Evolutionary conservation across 2,329 filamentous ascomycete species (phyloP).

Genomic region (Blastomyces emzantsi): DNA sequence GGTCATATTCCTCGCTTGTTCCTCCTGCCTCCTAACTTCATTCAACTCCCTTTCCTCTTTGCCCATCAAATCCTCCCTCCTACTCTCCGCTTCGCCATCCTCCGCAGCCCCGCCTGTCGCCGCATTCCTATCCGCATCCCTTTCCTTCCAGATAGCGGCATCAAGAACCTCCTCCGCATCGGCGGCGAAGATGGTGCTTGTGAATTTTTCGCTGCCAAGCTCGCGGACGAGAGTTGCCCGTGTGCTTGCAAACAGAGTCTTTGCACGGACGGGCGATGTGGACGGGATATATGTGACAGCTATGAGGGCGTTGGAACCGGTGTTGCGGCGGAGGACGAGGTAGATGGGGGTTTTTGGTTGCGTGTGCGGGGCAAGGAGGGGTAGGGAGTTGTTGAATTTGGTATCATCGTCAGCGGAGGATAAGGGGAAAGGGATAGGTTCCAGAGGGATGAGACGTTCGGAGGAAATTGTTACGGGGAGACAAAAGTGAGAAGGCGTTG

Average conservation of each 20-base stretch:
- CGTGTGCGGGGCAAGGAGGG: conserved; percentile 43
- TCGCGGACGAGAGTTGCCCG: conserved; percentile 52
- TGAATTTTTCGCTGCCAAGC: conserved; percentile 53
- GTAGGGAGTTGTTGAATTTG: conserved; percentile 44
- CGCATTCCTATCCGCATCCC: conserved; percentile 39
- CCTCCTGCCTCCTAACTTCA: conserved; percentile 51
- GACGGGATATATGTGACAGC: conserved; percentile 57
- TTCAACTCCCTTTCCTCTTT: conserved; percentile 51
- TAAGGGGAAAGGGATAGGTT: conserved; percentile 33
- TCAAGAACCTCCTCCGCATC: conserved; percentile 49
- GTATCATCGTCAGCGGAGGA: conserved; percentile 23
- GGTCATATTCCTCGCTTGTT: conserved; percentile 48
- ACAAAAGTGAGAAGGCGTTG: conserved; percentile 35
- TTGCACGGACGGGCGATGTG: conserved; percentile 52
- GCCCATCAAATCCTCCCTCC: conserved; percentile 48
- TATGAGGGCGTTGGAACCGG: conserved; percentile 33
- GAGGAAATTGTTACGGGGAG: conserved; percentile 37
- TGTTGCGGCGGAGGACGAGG: conserved; percentile 48
- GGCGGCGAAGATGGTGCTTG: conserved; percentile 46
- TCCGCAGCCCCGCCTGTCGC: conserved; percentile 16
- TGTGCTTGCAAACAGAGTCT: conserved; percentile 58
- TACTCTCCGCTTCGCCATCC: conserved; percentile 19
- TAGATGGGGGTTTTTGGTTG: conserved; percentile 50
- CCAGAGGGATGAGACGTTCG: conserved; percentile 35
- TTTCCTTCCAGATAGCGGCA: conserved; percentile 46